Conservation (phyloP, 495 filamentous ascomycete species). For the Trypethelium eluteriae region DNA sequence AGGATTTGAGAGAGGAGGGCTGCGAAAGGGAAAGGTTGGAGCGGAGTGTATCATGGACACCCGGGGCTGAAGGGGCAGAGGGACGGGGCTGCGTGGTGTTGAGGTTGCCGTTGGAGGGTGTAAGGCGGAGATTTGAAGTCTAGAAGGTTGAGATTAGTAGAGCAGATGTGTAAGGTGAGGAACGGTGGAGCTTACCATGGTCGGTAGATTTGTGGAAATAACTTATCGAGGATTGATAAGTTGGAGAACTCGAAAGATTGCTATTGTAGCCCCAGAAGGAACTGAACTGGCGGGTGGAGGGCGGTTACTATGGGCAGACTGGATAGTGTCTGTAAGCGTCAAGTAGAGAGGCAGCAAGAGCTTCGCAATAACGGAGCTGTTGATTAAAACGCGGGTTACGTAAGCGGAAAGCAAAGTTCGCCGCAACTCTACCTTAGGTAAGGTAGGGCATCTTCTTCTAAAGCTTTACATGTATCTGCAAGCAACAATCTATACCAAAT, state of each 20-base stretch:
- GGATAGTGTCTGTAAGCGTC: not conserved
- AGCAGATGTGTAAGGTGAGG: not conserved
- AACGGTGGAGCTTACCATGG: slow-evolving; percentile 2
- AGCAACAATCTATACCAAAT: too few relatives aligned
- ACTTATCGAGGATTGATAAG: too few relatives aligned
- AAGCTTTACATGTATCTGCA: not conserved
- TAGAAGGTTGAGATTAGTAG: slow-evolving; percentile 22
- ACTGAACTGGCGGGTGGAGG: not conserved
- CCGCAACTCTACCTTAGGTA: not conserved
- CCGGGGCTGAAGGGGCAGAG: slow-evolving; percentile 79
- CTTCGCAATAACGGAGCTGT: slow-evolving; percentile 12
- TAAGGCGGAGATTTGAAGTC: slow-evolving; percentile 63
- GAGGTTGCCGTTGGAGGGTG: slow-evolving; percentile 56
- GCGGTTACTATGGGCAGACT: not conserved
- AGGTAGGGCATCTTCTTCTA: too few relatives aligned
- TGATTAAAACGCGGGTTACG: not conserved
- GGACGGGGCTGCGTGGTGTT: slow-evolving; percentile 33
- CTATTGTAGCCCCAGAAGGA: too few relatives aligned
- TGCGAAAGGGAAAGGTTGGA: slow-evolving; percentile 54
- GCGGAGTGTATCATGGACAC: slow-evolving; percentile 86
- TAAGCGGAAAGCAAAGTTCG: not conserved
- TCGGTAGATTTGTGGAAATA: not conserved
- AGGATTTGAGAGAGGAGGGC: slow-evolving; percentile 36
- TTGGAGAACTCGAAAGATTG: too few relatives aligned
- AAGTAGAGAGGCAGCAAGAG: slow-evolving; percentile 10